These are phyloP conservation scores for Cryptosporidium sp. DNA, from an alignment of 169 alveolate species.

Conservation along the genomic window DNA sequence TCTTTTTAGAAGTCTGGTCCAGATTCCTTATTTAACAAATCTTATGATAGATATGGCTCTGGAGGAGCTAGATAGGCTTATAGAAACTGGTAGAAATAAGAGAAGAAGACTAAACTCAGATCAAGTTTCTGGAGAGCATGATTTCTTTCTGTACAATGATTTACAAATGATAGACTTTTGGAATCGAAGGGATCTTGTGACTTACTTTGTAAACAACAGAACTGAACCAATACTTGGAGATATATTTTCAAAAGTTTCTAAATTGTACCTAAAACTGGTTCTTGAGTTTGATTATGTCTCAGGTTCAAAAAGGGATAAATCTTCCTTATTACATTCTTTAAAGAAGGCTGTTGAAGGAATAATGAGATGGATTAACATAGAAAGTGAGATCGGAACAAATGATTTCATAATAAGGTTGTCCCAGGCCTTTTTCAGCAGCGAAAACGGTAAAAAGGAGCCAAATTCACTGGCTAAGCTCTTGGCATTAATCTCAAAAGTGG, in stretches of 20 bases:
- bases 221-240: background rate
- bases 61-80: background rate
- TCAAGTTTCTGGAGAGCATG: background rate
- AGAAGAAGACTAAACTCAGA: background rate
- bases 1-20: conserved; percentile 15
- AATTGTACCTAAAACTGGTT: background rate
- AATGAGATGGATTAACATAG: conserved; percentile 12
- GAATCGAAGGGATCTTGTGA: conserved; percentile 5
- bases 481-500: background rate
- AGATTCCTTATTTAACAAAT: conserved; percentile 14
- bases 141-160: background rate
- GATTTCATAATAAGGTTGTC: background rate
- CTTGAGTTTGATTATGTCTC: background rate
- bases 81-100: background rate
- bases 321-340: background rate
- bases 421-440: background rate
- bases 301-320: background rate
- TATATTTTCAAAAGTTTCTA: conserved; percentile 1
- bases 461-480: background rate
- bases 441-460: background rate
- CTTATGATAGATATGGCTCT: background rate
- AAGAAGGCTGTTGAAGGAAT: conserved; percentile 24
- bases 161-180: conserved; percentile 12
- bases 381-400: background rate
- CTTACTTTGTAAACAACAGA: conserved; percentile 1